phyloP scores from a whole-genome alignment of 2,329 filamentous ascomycete genomes.

The Fusarium avenaceum region DNA sequence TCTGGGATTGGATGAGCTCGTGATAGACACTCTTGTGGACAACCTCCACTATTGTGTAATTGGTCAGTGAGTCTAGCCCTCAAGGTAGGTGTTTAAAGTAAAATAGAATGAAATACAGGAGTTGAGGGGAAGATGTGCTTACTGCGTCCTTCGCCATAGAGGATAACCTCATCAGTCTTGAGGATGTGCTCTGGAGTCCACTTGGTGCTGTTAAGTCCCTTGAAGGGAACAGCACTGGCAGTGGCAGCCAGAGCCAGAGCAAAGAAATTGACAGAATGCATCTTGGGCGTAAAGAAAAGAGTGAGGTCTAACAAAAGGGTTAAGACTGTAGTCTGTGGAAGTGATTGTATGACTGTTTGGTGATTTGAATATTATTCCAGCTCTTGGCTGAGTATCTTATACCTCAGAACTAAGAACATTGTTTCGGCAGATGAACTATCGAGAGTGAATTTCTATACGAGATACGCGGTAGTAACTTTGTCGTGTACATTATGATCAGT shows the following conservation, averaged over 20 bases:
- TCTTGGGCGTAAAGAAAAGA: background rate
- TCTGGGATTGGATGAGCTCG: slow-evolving; percentile 16
- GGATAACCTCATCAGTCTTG: slow-evolving; percentile 33
- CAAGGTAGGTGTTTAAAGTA: too few species aligned
- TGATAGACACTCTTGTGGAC: slow-evolving; percentile 29
- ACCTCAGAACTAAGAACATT: too few species aligned
- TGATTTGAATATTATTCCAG: too few species aligned
- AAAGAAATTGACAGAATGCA: background rate
- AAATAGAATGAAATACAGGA: rapidly evolving
- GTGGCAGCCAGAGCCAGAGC: background rate
- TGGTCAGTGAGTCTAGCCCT: background rate
- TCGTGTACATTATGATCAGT: too few species aligned
- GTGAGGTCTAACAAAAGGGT: background rate
- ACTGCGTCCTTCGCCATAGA: slow-evolving; percentile 31
- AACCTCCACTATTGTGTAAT: slow-evolving; percentile 7
- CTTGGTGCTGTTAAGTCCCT: slow-evolving; percentile 30
- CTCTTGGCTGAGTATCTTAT: too few species aligned
- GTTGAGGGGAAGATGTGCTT: background rate
- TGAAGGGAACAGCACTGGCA: slow-evolving; percentile 28
- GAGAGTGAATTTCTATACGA: too few species aligned
- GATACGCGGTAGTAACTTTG: too few species aligned
- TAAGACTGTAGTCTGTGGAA: too few species aligned
- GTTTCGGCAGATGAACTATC: too few species aligned
- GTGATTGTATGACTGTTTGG: too few species aligned
- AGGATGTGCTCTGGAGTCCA: slow-evolving; percentile 37